phyloP scores from a whole-genome alignment of 1,139 yeast genomes.

The Candida frijolesensis region DNA sequence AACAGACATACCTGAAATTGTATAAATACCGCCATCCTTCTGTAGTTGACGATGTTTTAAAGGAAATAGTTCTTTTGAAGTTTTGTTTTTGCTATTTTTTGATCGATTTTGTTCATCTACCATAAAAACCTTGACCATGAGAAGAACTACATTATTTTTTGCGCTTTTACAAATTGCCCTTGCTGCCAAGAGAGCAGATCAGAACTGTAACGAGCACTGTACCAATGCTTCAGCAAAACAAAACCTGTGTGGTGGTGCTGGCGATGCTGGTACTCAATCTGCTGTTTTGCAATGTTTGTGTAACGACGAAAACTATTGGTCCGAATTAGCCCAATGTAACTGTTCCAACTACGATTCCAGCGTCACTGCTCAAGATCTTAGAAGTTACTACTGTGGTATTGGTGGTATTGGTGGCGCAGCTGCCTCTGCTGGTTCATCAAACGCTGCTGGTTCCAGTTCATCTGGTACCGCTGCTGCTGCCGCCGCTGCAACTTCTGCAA shows the following conservation, averaged over 20 bases:
- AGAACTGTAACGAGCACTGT: conserved; percentile 6
- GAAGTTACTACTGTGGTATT: conserved; percentile 3
- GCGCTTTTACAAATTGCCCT: conserved; percentile 7
- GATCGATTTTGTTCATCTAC: not conserved
- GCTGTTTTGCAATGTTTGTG: conserved; percentile 4
- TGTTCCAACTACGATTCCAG: conserved; percentile 2
- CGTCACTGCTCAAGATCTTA: conserved; percentile 2
- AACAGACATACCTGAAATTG: not conserved
- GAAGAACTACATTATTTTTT: conserved; percentile 4
- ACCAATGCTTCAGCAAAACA: not conserved
- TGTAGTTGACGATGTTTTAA: not conserved
- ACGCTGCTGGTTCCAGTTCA: not conserved
- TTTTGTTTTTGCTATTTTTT: not conserved
- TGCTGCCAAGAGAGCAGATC: conserved; percentile 5
- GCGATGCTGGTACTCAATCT: conserved; percentile 3
- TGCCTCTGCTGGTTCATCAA: not conserved
- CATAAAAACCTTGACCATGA: not conserved
- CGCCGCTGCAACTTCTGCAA: not conserved
- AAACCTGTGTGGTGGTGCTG: conserved; percentile 4
- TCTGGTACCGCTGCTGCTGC: conserved; percentile 1
- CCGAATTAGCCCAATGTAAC: conserved; percentile 6
- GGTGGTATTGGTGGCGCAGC: not conserved
- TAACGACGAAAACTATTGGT: conserved; percentile 4
- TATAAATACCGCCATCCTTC: not conserved
- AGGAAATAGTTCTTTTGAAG: not conserved